These are phyloP conservation scores for Galeopsis tetrahit DNA, from an alignment of 257 asterid species.

Conservation along the genomic window DNA sequence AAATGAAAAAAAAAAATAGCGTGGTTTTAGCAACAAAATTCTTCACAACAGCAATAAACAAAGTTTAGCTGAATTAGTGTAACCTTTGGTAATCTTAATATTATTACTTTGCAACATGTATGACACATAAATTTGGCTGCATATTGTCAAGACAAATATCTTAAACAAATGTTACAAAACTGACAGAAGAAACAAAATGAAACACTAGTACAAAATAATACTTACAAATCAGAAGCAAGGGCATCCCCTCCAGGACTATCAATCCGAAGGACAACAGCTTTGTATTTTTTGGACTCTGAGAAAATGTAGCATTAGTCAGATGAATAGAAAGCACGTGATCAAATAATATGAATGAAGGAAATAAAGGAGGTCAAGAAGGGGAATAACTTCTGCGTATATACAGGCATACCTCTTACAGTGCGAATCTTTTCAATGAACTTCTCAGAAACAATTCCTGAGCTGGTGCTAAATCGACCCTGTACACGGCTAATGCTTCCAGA, in stretches of 20 bases:
- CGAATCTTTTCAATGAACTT: conserved; percentile 89
- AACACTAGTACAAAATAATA: conserved; percentile 17
- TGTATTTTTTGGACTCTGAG: conserved; percentile 86
- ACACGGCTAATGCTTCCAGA: conserved; percentile 94
- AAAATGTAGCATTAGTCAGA: conserved; percentile 22
- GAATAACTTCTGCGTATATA: conserved; percentile 5
- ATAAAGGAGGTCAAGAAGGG: background rate
- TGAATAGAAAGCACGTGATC: conserved; percentile 15
- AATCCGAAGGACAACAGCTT: conserved; percentile 89
- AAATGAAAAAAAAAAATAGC: conserved; percentile 1
- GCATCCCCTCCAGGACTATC: conserved; percentile 99
- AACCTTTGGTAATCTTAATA: background rate
- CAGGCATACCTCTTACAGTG: conserved; percentile 67
- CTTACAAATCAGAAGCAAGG: conserved; percentile 99
- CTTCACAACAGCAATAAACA: conserved; percentile 9
- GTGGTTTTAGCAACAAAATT: conserved; percentile 12
- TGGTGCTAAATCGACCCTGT: conserved; percentile 66
- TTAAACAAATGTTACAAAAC: background rate
- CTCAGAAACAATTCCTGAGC: conserved; percentile 89
- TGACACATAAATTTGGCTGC: conserved; percentile 1
- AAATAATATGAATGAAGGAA: conserved; percentile 14
- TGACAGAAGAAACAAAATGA: background rate
- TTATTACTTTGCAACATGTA: background rate
- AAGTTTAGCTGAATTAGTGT: background rate
- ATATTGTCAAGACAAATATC: conserved; percentile 8